These are phyloP conservation scores for Tuber melanosporum DNA, from an alignment of 495 filamentous ascomycete genomes.

Conservation along the genomic window DNA sequence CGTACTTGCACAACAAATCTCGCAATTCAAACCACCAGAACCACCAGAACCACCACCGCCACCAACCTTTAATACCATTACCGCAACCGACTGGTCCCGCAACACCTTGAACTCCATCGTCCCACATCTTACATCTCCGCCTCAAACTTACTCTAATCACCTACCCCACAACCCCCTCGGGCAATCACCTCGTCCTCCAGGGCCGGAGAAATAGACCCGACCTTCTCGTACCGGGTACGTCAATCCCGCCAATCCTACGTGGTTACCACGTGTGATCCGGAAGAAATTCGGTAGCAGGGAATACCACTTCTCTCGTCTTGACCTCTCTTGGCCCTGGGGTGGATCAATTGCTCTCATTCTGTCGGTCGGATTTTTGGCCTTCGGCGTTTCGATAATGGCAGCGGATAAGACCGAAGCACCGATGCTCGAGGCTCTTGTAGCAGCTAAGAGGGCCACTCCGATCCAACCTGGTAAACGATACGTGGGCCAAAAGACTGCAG, in stretches of 20 bases:
- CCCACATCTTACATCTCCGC: background rate
- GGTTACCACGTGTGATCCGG: background rate
- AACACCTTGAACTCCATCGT: background rate
- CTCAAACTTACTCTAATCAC: background rate
- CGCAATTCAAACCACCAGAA: conserved; percentile 7
- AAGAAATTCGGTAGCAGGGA: background rate
- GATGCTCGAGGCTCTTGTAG: background rate
- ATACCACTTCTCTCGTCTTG: background rate
- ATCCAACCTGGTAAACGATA: conserved; percentile 69
- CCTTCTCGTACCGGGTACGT: background rate
- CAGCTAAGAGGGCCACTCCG: background rate
- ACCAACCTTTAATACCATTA: conserved; percentile 8
- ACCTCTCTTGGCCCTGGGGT: background rate
- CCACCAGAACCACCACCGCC: background rate
- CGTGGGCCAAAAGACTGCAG: conserved; percentile 60
- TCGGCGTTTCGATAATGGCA: background rate
- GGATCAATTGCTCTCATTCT: background rate
- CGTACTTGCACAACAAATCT: background rate
- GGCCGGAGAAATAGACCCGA: background rate
- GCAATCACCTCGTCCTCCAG: background rate
- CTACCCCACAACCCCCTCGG: background rate
- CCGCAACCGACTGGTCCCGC: background rate
- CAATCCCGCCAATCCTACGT: background rate
- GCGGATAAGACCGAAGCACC: conserved; percentile 2
- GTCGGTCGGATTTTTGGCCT: background rate